Evolutionary conservation across 202 grass and related monocot genomes (phyloP), one percentile per base, ranked within the genome.

Genomic region (Cymbopogon flexuosus): DNA sequence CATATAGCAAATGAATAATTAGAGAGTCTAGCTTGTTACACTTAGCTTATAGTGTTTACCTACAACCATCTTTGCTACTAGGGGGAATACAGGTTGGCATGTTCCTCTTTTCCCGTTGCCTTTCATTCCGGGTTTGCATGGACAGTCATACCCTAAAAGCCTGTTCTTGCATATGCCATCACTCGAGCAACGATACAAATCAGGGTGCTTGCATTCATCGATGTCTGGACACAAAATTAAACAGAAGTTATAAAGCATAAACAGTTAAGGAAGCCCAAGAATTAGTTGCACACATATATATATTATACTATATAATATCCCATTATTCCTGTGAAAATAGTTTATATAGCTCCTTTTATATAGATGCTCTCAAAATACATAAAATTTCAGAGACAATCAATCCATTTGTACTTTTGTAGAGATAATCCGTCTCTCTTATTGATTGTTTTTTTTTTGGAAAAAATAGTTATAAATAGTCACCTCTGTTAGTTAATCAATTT

Each of bases 121-220:
- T 43, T 76, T 62, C 73, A 61, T 62, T 76, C 73, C 56, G 0
- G 13, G 7, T 42, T 76, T 76, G 56, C 73, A 76, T 18, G 21
- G 35, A 42, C 52, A 76, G 8, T 76, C 56, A 27, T 61, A 76
- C 11, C 73, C 73, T 29, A 2, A 23, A 41, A 27, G 19, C 22
- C 35, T 61, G 12, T 76, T 62, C 13, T 39, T 14, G 14, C 73
- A 76, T 8, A 62, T 43, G 1, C 46, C 21, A 14, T 59, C 29
- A 1, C 36, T 39, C 30, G 30, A 31, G 30, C 30, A 31, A 31
- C 2, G 30, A 31, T 31, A 31, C 30, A 2, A 31, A 31, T 73
- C 30, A 11, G 29, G 46, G 4, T 0, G 30, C 46, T 52, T 33
- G 10, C 70, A 73, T 46, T 72, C 68, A 0, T 72, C 24, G 1